Evolutionary conservation across 1,284 basidiomycete genomes (phyloP).

Genomic region (Tilletia indica): DNA sequence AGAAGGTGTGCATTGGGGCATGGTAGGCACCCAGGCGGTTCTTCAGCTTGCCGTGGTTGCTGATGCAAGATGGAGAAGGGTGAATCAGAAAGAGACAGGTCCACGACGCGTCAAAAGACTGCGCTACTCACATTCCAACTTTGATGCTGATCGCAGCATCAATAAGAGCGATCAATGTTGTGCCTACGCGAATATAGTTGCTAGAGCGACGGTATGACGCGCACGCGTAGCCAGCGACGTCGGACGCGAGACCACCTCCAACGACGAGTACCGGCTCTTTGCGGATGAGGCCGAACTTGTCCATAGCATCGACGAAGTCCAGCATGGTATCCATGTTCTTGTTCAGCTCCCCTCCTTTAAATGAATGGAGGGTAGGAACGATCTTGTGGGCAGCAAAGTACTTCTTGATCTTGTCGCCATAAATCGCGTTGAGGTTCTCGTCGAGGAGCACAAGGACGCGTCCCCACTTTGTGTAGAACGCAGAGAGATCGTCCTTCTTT

Average conservation of each 20-base stretch:
- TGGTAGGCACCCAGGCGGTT: slow-evolving; percentile 58
- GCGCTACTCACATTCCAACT: slow-evolving; percentile 45
- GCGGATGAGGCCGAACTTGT: slow-evolving; percentile 59
- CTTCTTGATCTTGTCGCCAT: slow-evolving; percentile 48
- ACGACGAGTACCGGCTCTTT: slow-evolving; percentile 60
- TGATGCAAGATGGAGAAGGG: slow-evolving; percentile 9
- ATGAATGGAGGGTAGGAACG: slow-evolving; percentile 57
- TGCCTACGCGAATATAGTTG: slow-evolving; percentile 60
- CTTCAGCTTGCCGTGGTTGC: slow-evolving; percentile 52
- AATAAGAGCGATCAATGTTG: slow-evolving; percentile 60
- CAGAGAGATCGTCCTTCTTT: slow-evolving; percentile 56
- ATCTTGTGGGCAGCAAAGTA: slow-evolving; percentile 57
- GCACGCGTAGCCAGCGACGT: slow-evolving; percentile 58
- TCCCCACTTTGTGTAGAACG: slow-evolving; percentile 59
- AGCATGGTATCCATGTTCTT: slow-evolving; percentile 60
- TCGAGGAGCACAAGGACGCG: slow-evolving; percentile 59
- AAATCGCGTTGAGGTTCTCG: slow-evolving; percentile 53
- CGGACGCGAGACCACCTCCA: slow-evolving; percentile 59
- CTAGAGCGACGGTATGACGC: slow-evolving; percentile 58
- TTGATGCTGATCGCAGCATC: slow-evolving; percentile 60
- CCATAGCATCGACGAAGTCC: slow-evolving; percentile 59
- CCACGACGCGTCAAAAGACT: not conserved
- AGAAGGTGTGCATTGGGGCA: slow-evolving; percentile 59
- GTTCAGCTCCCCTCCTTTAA: slow-evolving; percentile 60
- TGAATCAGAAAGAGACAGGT: too few species aligned